Base-by-base conservation (phyloP, 2,329 filamentous ascomycete species). In the Saccharata proteae region DNA sequence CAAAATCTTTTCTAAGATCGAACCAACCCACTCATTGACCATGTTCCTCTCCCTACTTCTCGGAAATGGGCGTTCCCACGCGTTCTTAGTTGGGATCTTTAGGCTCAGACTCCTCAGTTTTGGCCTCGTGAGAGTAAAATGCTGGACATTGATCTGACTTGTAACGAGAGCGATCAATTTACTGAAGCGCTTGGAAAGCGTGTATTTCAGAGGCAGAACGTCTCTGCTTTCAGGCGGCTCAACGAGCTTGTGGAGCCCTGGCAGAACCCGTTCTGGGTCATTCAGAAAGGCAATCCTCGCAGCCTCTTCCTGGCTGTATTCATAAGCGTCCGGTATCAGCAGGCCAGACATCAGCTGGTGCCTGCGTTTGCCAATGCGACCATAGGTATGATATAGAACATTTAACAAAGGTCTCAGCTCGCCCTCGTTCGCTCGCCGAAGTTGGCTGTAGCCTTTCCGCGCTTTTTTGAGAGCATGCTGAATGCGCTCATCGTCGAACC, bases 351-450 rank as follows among this genome's bases (percentile, higher is more conserved):
- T 32, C 18, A 77, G 46, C 7, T 64, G 51, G 36, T 64, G 55
- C 41, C 68, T 60, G 18, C 68, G 57, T 39, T 52, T 61, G 6
- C 73, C 73, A 18, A 55, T 57, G 30, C 74, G 64, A 10, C 71
- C 74, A 43, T 77, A 77, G 10, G 71, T 61, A 36, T 64, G 49
- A 18, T 61, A 50, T 13, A 78, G 51, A 8, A 74, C 55, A 33
- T 63, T 67, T 26, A 65, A 54, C 12, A 77, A 48, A 10, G 63
- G 58, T 10, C 49, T 49, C 10, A 52, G 40, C 31, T 73, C 67
- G 37, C 72, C 74, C 36, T 65, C 53, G 42, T 75, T 76, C 13
- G 71, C 73, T 28, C 65, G 59, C 2, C 58, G 60, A 6, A 72
- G 48, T 5, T 52, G 52, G 20, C 64, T 56, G 17, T 61, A 48